phyloP scores from a whole-genome alignment of 176 grass and related monocot genomes.

The Paspalum notatum region DNA sequence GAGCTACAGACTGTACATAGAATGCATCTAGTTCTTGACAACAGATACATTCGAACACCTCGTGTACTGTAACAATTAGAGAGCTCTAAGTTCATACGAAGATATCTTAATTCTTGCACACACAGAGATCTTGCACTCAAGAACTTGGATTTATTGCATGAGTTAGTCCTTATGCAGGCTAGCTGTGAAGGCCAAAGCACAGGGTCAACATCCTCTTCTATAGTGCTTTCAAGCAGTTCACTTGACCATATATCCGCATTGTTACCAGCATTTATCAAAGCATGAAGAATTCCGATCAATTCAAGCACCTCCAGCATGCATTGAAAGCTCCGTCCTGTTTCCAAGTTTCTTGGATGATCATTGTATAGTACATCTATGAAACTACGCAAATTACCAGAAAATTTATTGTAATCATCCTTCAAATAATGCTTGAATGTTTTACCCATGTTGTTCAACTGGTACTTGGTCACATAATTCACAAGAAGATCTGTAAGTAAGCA shows the following conservation, averaged over 20 bases:
- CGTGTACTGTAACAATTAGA: neutral
- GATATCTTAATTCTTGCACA: conserved; percentile 18
- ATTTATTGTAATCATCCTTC: conserved; percentile 4
- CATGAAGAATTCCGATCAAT: conserved; percentile 3
- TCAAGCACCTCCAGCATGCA: conserved; percentile 23
- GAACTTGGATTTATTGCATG: conserved; percentile 17
- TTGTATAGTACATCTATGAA: neutral
- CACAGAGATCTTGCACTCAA: conserved; percentile 1
- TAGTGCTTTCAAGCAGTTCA: neutral
- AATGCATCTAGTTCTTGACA: conserved; percentile 22
- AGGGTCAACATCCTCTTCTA: neutral
- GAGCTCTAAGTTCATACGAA: neutral
- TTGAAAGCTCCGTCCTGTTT: neutral
- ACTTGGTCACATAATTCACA: neutral
- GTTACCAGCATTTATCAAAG: conserved; percentile 1
- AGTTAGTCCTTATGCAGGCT: neutral
- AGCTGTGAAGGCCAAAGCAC: neutral
- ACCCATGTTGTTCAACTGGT: neutral
- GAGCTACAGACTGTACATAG: conserved; percentile 53
- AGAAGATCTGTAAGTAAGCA: conserved; percentile 32
- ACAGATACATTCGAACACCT: neutral
- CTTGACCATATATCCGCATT: neutral
- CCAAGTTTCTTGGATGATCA: conserved; percentile 3
- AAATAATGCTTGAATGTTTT: conserved; percentile 19
- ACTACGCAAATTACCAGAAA: neutral